Percentiles rank a stretch among this genome's conserved stretches.
These are phyloP conservation scores for Aspergillus haitiensis DNA, from an alignment of 495 filamentous ascomycete genomes.

Conservation along the genomic window DNA sequence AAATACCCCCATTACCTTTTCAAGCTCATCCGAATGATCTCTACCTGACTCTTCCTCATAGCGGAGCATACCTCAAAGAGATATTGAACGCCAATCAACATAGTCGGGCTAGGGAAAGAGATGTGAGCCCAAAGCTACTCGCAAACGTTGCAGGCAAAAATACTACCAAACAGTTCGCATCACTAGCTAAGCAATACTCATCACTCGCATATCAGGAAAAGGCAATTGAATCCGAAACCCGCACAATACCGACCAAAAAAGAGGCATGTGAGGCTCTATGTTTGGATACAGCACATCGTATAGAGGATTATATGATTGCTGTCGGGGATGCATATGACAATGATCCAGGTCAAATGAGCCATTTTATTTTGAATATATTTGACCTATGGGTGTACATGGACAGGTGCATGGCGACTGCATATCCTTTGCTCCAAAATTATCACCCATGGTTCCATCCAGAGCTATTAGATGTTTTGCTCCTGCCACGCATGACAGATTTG, in stretches of 20 bases:
- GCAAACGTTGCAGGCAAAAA: conserved; percentile 7
- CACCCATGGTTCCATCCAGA: conserved; percentile 49
- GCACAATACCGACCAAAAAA: background rate
- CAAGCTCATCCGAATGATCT: conserved; percentile 31
- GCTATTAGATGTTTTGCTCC: conserved; percentile 52
- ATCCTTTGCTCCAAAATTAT: conserved; percentile 52
- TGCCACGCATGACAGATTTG: conserved; percentile 45
- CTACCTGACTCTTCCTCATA: conserved; percentile 46
- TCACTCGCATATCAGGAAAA: conserved; percentile 30
- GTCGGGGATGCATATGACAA: conserved; percentile 42
- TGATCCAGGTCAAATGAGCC: conserved; percentile 49
- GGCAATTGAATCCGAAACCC: conserved; percentile 18
- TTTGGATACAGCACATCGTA: conserved; percentile 31
- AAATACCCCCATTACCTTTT: conserved; percentile 40
- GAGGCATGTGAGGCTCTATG: conserved; percentile 26
- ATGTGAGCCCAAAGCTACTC: conserved; percentile 11
- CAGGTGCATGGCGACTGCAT: conserved; percentile 39
- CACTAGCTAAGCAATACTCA: conserved; percentile 30
- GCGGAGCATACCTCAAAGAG: conserved; percentile 38
- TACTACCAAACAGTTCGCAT: conserved; percentile 20
- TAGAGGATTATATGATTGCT: conserved; percentile 36
- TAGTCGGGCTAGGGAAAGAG: background rate
- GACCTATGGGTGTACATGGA: conserved; percentile 63
- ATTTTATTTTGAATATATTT: conserved; percentile 57
- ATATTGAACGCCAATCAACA: conserved; percentile 18